These are phyloP conservation scores for Xylona heveae DNA, from an alignment of 495 filamentous ascomycete genomes.

Conservation along the genomic window DNA sequence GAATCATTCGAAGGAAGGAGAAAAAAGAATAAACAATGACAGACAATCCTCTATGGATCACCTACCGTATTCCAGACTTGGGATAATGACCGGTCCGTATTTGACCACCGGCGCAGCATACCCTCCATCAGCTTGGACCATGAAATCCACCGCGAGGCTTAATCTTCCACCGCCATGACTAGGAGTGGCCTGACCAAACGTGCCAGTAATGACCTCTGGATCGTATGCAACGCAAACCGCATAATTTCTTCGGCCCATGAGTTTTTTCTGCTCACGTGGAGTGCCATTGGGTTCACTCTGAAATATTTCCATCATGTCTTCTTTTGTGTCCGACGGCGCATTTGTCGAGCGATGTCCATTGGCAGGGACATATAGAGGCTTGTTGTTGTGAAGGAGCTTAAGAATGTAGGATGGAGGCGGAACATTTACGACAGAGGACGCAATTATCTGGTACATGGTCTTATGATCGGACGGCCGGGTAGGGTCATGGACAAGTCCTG, in stretches of 20 bases:
- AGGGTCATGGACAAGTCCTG: constrained; percentile 88
- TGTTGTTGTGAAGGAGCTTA: constrained; percentile 81
- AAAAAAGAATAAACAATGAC: too few relatives aligned
- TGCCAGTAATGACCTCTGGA: constrained; percentile 46
- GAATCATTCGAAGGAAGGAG: too few relatives aligned
- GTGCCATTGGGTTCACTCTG: constrained; percentile 67
- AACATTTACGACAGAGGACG: constrained; percentile 74
- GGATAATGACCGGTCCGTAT: constrained; percentile 92
- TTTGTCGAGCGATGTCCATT: constrained; percentile 70
- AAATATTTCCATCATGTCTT: constrained; percentile 99
- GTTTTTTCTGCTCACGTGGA: constrained; percentile 58
- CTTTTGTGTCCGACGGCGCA: constrained; percentile 67
- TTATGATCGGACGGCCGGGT: constrained; percentile 82
- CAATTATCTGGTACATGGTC: constrained; percentile 97
- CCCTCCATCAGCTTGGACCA: constrained; percentile 79
- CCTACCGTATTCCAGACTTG: constrained; percentile 67
- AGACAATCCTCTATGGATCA: too few relatives aligned
- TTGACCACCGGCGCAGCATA: constrained; percentile 69
- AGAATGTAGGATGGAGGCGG: constrained; percentile 69
- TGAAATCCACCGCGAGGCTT: constrained; percentile 86
- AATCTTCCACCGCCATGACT: constrained; percentile 38
- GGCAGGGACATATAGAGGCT: constrained; percentile 67
- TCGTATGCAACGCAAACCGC: constrained; percentile 89
- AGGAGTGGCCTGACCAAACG: constrained; percentile 21
- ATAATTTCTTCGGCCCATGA: constrained; percentile 88